Conservation (phyloP, 495 filamentous ascomycete species). For the Rostrohypoxylon terebratum region DNA sequence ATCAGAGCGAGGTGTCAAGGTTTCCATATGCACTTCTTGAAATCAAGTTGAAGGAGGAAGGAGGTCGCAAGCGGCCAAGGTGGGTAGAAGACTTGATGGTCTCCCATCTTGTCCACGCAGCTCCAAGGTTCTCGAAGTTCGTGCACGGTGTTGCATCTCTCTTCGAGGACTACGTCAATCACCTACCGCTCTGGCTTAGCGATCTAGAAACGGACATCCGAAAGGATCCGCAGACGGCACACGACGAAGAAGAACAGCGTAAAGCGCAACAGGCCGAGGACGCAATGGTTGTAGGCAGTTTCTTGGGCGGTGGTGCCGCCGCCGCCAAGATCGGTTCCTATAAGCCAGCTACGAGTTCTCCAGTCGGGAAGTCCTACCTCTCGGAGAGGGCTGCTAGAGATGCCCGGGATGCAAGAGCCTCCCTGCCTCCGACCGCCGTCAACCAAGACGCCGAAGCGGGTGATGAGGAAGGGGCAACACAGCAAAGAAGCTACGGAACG, state of each 20-base stretch:
- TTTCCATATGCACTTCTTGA: conserved; percentile 94
- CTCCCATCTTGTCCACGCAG: conserved; percentile 90
- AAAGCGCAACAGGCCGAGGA: conserved; percentile 83
- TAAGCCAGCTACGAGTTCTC: conserved; percentile 71
- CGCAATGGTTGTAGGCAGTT: conserved; percentile 87
- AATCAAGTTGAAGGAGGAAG: conserved; percentile 85
- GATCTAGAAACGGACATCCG: conserved; percentile 92
- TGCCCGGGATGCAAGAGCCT: conserved; percentile 50
- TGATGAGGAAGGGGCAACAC: conserved; percentile 49
- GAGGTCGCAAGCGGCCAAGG: conserved; percentile 72
- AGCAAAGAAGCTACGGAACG: conserved; percentile 58
- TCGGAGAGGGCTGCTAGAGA: conserved; percentile 60
- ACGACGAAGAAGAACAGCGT: conserved; percentile 88
- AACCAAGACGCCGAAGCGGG: conserved; percentile 37
- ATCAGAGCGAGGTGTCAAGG: conserved; percentile 89
- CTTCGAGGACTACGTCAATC: conserved; percentile 97
- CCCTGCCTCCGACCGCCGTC: conserved; percentile 32
- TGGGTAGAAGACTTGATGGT: conserved; percentile 93
- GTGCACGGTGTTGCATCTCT: conserved; percentile 90
- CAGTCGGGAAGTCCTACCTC: conserved; percentile 66
- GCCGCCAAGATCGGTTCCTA: conserved; percentile 54
- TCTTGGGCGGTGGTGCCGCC: conserved; percentile 67
- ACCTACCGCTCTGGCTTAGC: conserved; percentile 93
- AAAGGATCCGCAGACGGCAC: conserved; percentile 89
- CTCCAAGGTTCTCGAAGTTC: conserved; percentile 94